A percentile compares a stretch with the other conserved stretches of the same genome.
Conservation (phyloP, 2,329 filamentous ascomycete species). For the Phyllosticta capitalensis region DNA sequence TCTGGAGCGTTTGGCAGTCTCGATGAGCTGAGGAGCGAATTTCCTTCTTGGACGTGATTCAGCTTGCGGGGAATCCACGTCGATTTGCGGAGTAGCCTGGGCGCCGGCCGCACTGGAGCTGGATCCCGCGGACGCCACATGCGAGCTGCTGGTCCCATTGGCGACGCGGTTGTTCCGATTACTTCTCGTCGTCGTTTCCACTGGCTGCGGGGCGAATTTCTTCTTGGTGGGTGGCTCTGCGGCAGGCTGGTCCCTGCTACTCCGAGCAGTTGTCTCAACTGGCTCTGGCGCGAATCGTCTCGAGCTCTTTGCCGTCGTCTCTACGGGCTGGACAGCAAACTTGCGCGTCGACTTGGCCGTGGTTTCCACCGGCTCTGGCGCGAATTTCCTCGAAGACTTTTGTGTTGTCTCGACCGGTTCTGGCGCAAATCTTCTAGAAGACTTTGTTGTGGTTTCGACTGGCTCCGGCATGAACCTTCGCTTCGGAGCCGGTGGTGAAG, state of each 20-base stretch:
- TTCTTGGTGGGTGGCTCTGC: slow-evolving; percentile 9
- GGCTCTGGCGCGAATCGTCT: slow-evolving; percentile 46
- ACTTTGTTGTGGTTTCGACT: slow-evolving; percentile 20
- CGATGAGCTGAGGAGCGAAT: slow-evolving; percentile 73
- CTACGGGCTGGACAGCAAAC: slow-evolving; percentile 24
- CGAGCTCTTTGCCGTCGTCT: slow-evolving; percentile 20
- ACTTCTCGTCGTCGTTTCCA: slow-evolving; percentile 19
- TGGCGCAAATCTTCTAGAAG: slow-evolving; percentile 21
- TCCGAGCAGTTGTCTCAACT: slow-evolving; percentile 26
- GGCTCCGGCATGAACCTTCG: slow-evolving; percentile 28
- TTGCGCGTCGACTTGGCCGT: slow-evolving; percentile 45
- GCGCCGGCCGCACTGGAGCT: slow-evolving; percentile 3
- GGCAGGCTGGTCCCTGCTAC: slow-evolving; percentile 19
- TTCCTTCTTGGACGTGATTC: slow-evolving; percentile 30
- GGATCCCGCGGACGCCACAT: not conserved
- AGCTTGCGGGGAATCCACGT: slow-evolving; percentile 11
- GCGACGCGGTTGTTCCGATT: slow-evolving; percentile 14
- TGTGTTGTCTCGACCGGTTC: slow-evolving; percentile 17
- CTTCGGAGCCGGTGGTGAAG: slow-evolving; percentile 20
- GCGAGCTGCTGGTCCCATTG: not conserved
- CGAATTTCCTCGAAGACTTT: slow-evolving; percentile 35
- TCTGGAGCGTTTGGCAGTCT: slow-evolving; percentile 64
- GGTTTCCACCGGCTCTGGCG: slow-evolving; percentile 61
- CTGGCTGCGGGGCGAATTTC: slow-evolving; percentile 22
- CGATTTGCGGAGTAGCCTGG: slow-evolving; percentile 10